These are phyloP conservation scores for Dittrichia graveolens DNA, from an alignment of 129 eudicot genomes.

Conservation along the genomic window DNA sequence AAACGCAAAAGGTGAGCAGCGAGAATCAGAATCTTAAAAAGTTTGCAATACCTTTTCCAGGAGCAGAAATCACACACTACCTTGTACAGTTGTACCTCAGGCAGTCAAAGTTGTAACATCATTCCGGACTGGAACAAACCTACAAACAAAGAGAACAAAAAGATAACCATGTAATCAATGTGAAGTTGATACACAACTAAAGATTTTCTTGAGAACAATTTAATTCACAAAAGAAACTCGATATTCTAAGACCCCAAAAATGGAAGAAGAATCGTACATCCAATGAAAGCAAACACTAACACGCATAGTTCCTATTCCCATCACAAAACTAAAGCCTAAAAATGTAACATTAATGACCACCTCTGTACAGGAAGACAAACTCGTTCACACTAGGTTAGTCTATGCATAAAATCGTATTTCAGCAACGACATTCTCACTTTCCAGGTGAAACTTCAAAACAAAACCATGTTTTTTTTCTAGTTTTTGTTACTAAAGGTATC, in stretches of 20 bases:
- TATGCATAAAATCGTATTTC: slow-evolving; percentile 15
- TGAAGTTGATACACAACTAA: not conserved
- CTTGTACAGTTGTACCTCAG: slow-evolving; percentile 9
- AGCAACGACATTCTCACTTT: slow-evolving; percentile 9
- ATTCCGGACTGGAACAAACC: not conserved
- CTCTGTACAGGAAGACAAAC: slow-evolving; percentile 33
- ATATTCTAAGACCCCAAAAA: slow-evolving; percentile 8
- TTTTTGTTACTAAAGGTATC: slow-evolving; percentile 4
- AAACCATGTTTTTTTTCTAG: not conserved
- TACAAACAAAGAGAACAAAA: not conserved
- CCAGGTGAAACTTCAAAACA: not conserved
- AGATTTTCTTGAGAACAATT: slow-evolving; percentile 14
- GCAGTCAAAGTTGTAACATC: not conserved
- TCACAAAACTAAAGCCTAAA: slow-evolving; percentile 11
- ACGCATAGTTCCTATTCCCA: slow-evolving; percentile 26
- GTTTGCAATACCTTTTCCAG: not conserved
- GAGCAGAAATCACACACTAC: not conserved
- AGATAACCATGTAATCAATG: not conserved
- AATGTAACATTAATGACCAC: slow-evolving; percentile 24
- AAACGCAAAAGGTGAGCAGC: not conserved
- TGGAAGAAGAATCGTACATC: not conserved
- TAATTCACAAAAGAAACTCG: slow-evolving; percentile 2
- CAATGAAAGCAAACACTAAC: not conserved
- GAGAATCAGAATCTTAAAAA: not conserved
- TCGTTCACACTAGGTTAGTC: slow-evolving; percentile 20